phyloP scores from a whole-genome alignment of 371 early-diverging fungal genomes.

The Phascolomyces articulosus region DNA sequence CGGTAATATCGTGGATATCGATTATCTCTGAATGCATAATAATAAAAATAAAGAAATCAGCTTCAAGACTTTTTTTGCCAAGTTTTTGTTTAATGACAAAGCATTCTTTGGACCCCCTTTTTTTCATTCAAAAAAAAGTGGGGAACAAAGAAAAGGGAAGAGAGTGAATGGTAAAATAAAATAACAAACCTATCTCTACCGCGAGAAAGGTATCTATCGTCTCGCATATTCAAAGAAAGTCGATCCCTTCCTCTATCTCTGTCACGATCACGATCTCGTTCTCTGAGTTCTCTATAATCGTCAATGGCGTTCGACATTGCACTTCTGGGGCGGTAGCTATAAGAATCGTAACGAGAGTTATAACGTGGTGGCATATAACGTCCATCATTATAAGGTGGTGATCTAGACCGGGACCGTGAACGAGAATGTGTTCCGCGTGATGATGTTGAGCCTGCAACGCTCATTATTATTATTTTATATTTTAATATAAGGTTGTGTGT shows the following conservation, averaged over 20 bases:
- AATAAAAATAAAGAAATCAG: too few relatives aligned
- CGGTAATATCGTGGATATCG: conserved; percentile 51
- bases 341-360: conserved; percentile 40
- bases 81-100: too few relatives aligned
- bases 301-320: conserved; percentile 44
- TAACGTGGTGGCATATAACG: conserved; percentile 41
- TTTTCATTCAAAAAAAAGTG: background rate
- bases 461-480: conserved; percentile 29
- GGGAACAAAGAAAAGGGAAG: background rate
- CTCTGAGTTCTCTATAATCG: conserved; percentile 53
- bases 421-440: conserved; percentile 53
- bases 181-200: conserved; percentile 30
- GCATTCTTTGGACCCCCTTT: too few relatives aligned
- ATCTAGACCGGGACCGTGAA: conserved; percentile 50
- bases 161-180: too few relatives aligned
- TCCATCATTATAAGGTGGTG: conserved; percentile 52
- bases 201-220: conserved; percentile 45
- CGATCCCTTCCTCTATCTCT: conserved; percentile 41
- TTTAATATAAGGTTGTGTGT: background rate
- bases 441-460: conserved; percentile 55
- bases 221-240: conserved; percentile 34
- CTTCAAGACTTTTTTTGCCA: too few relatives aligned
- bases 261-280: conserved; percentile 55
- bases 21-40: too few relatives aligned
- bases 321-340: conserved; percentile 39